Conservation (phyloP, 768 basidiomycete species). For the Macrolepiota fuliginosa region DNA sequence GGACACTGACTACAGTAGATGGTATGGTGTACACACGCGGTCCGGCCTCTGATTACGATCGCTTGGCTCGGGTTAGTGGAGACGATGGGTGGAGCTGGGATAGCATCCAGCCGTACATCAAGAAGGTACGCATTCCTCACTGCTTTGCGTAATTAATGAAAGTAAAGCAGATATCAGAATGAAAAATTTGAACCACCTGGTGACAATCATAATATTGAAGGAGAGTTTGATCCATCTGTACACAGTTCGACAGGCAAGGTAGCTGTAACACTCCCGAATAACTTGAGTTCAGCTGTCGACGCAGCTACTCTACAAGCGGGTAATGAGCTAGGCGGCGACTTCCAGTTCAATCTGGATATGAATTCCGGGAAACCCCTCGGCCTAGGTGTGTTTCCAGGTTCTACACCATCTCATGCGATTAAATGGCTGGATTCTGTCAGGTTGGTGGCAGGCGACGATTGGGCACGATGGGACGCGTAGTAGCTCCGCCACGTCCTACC, state of each 20-base stretch:
- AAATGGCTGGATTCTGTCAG: no score
- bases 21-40: constrained; percentile 24
- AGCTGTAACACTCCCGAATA: constrained; percentile 6
- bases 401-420: no score
- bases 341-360: no score
- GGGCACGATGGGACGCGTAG: no score
- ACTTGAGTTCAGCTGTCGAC: no score
- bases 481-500: no score
- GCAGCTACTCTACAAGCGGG: no score
- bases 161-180: constrained; percentile 3
- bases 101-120: constrained; percentile 22
- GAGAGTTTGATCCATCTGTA: constrained; percentile 19
- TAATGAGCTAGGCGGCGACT: no score
- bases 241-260: constrained; percentile 19
- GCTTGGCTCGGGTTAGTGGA: no score
- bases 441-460: no score
- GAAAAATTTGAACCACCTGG: constrained; percentile 18
- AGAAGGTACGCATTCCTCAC: constrained; percentile 16
- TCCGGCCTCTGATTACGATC: constrained; percentile 17
- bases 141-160: constrained; percentile 11
- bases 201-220: constrained; percentile 17
- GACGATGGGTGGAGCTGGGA: constrained; percentile 27
- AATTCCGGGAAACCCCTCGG: no score
- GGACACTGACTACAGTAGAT: constrained; percentile 6
- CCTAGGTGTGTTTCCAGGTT: no score